Conservation (phyloP, 2,329 filamentous ascomycete genomes). For the Hypoxylon sp. region DNA sequence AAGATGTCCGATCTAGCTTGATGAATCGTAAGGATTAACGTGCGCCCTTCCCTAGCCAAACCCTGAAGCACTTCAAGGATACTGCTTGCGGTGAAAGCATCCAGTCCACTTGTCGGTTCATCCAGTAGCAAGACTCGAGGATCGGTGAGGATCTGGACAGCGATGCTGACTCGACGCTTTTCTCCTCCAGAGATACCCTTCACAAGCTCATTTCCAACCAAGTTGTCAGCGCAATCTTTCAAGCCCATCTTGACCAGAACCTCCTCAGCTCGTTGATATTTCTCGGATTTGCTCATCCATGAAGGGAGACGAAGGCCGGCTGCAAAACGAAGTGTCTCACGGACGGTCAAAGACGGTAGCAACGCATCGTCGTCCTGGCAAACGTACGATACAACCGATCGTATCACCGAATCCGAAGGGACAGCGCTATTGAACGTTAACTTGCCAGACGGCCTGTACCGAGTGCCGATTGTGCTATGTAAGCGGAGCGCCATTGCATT, state of each 20-base stretch:
- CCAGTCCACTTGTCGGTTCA: constrained; percentile 82
- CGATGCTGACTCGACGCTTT: constrained; percentile 83
- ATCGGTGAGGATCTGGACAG: constrained; percentile 82
- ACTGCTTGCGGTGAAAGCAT: constrained; percentile 83
- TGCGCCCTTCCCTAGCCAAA: constrained; percentile 80
- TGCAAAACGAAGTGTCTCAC: constrained; percentile 80
- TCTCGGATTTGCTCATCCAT: constrained; percentile 78
- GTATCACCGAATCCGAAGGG: constrained; percentile 77
- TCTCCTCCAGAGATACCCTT: constrained; percentile 87
- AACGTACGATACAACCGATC: constrained; percentile 81
- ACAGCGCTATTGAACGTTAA: constrained; percentile 79
- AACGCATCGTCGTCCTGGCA: constrained; percentile 84
- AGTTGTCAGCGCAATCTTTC: constrained; percentile 82
- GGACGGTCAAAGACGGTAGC: constrained; percentile 80
- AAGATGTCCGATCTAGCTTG: constrained; percentile 83
- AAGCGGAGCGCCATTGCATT: constrained; percentile 80
- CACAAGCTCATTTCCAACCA: constrained; percentile 79
- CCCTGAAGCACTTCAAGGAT: constrained; percentile 81
- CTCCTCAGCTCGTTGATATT: constrained; percentile 77
- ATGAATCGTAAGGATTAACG: constrained; percentile 82
- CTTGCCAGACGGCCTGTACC: constrained; percentile 72
- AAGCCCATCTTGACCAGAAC: constrained; percentile 81
- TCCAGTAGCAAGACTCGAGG: constrained; percentile 81
- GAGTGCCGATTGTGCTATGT: constrained; percentile 72
- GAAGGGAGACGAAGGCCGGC: constrained; percentile 78